Base-by-base conservation (phyloP, 441 rosid genomes). In the Manihot esculenta region DNA sequence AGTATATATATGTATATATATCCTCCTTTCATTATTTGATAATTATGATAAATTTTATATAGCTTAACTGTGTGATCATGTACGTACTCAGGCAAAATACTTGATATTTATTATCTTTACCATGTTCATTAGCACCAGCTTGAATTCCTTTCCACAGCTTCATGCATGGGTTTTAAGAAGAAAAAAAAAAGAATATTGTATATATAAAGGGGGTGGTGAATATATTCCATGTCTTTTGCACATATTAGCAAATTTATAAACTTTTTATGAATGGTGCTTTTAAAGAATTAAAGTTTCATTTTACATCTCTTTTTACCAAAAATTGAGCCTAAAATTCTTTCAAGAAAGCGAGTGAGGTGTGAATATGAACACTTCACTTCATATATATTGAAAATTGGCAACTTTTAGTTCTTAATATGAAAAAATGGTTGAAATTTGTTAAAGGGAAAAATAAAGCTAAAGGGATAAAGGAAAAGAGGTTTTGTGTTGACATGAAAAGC, bases 341-440 rank as follows among this genome's bases (percentile, higher is more conserved):
- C 30, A 70, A 66, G 26, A 71, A 69, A 67, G 70, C 1, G 55
- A 51, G 62, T 17, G 61, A 44, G 11, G 51, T 7, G 51, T 48
- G 51, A 14, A 27, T 53, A 49, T 11, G 45, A 45, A 35, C 44
- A 41, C 70, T 73, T 57, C 38, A 50, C 51, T 76, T 23, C 41
- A 51, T 66, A 50, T 56, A 51, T 58, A 33, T 67, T 14, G 57
- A n/a, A n/a, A n/a, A n/a, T 12, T 50, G 7, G 24, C 7, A 38
- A 53, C 58, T 75, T 72, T 61, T 61, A 30, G 10, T 21, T 48
- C 33, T 33, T 33, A 45, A 42, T 12, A 60, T 13, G 12, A 72
- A 77, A n/a, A 77, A 72, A 68, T 72, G 66, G 77, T 65, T 68
- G 64, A 80, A 60, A 71, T 65, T 55, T 72, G 69, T 30, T 68